Base-by-base conservation (phyloP, 352 stramenopile species). In the Pilasporangium apinafurcum region DNA sequence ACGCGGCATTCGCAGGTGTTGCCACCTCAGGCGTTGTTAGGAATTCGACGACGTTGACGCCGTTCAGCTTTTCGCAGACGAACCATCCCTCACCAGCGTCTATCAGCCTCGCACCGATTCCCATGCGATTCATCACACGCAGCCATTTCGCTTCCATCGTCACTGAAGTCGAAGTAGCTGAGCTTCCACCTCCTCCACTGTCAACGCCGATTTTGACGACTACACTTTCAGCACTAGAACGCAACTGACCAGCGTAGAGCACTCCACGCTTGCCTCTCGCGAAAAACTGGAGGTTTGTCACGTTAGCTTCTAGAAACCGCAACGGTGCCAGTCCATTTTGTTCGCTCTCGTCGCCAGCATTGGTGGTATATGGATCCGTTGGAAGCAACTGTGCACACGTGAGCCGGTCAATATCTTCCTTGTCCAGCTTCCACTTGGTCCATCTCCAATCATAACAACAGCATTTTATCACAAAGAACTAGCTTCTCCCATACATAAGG, bases 261-360 rank as follows among this genome's bases (percentile, higher is more conserved):
- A 86, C 65, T 17, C 70, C 74, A 13, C 74, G 74, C 38, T 86
- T 86, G 25, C 74, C 74, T 4, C 74, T 59, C 13, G 74, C 70
- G 43, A 86, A 86, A 61, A 86, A 86, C 34, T 50, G 59, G 34
- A 79, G 30, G 17, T 68, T 59, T 10, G 32, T 25, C 17, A 75
- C 56, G 34, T 39, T 58, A 14, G 28, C 30, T 28, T 59, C 37
- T 9, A 77, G 32, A 5, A 45, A 22, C 3, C 46, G 51, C 9
- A 69, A 42, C 21, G 56, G 36, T 32, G 2, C 18, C 37, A 7
- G 45, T 49, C 24, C 53, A 52, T 4, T 0, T 36, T 18, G 17
- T 38, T 31, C 37, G 10, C 17, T 3, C 5, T 18, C 28, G 22
- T 54, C 38, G 16, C 36, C 42, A 12, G 35, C 31, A 30, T n/a